phyloP scores from a whole-genome alignment of 768 basidiomycete species.

The Floccularia luteovirens region DNA sequence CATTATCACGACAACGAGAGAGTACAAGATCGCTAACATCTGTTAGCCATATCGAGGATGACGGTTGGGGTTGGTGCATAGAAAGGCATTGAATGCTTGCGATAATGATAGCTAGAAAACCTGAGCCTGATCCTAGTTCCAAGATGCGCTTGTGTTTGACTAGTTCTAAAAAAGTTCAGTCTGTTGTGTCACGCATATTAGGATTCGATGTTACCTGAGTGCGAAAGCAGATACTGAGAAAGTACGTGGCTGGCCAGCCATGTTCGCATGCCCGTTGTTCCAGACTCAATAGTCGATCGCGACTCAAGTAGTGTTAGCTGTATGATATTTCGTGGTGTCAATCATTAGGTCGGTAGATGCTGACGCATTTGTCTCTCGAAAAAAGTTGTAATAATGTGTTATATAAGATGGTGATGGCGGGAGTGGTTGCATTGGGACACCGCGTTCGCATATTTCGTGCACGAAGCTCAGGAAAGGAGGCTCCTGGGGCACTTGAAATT shows the following conservation, averaged over 20 bases:
- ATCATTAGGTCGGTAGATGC: constrained; percentile 4
- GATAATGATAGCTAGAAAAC: constrained; percentile 64
- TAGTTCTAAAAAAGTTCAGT: constrained; percentile 27
- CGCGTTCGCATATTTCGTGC: constrained; percentile 18
- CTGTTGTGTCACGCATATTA: background rate
- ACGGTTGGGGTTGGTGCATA: background rate
- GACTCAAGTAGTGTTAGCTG: constrained; percentile 66
- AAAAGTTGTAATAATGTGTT: constrained; percentile 56
- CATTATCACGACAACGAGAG: constrained; percentile 48
- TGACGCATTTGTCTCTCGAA: constrained; percentile 1
- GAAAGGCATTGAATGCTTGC: constrained; percentile 43
- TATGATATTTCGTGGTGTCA: constrained; percentile 23
- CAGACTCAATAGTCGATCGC: constrained; percentile 61
- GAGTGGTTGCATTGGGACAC: constrained; percentile 15
- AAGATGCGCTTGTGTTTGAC: constrained; percentile 41
- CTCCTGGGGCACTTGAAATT: constrained; percentile 10
- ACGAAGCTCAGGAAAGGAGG: no score
- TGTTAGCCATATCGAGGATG: constrained; percentile 38
- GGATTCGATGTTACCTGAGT: constrained; percentile 37
- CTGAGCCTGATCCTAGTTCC: constrained; percentile 71
- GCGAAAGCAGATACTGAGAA: constrained; percentile 48
- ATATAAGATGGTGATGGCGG: constrained; percentile 51
- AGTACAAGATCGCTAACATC: constrained; percentile 64
- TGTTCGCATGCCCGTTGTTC: constrained; percentile 75
- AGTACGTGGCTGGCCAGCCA: constrained; percentile 71